Conservation (phyloP, 2,329 filamentous ascomycete species). For the Coniochaeta hoffmannii region DNA sequence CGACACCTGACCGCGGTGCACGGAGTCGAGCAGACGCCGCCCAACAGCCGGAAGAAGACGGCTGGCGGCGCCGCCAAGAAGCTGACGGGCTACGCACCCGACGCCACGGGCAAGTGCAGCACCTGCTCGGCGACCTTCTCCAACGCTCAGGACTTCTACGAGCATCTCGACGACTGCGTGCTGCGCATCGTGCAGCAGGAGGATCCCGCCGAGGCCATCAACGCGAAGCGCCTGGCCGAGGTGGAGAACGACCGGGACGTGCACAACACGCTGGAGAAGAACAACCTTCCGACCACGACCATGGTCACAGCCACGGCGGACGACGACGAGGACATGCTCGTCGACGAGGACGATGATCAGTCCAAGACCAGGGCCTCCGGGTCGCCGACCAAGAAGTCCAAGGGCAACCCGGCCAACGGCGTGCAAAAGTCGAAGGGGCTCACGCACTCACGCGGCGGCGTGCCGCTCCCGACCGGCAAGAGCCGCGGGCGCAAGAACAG, state of each 20-base stretch:
- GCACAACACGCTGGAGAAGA: conserved; percentile 56
- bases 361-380: conserved; percentile 32
- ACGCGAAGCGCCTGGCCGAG: conserved; percentile 57
- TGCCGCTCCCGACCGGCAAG: conserved; percentile 41
- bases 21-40: conserved; percentile 85
- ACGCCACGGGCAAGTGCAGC: conserved; percentile 89
- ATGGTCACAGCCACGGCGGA: conserved; percentile 21
- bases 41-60: conserved; percentile 77
- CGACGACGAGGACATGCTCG: conserved; percentile 39
- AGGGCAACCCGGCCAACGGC: conserved; percentile 47
- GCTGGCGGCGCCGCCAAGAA: conserved; percentile 47
- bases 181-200: conserved; percentile 65
- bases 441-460: conserved; percentile 71
- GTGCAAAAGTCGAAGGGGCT: conserved; percentile 63
- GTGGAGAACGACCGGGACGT: conserved; percentile 58
- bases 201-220: conserved; percentile 62
- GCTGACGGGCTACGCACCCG: conserved; percentile 62
- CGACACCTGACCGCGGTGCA: conserved; percentile 85
- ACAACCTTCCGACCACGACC: conserved; percentile 51
- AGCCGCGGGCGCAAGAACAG: conserved; percentile 76
- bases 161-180: conserved; percentile 80
- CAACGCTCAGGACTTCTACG: conserved; percentile 96
- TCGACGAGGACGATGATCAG: conserved; percentile 55
- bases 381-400: conserved; percentile 50
- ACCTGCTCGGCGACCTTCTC: conserved; percentile 87